Evolutionary conservation across 2,329 filamentous ascomycete species (phyloP), one percentile per base, ranked within the genome.

Genomic region (Domatiomyces catenatus): DNA sequence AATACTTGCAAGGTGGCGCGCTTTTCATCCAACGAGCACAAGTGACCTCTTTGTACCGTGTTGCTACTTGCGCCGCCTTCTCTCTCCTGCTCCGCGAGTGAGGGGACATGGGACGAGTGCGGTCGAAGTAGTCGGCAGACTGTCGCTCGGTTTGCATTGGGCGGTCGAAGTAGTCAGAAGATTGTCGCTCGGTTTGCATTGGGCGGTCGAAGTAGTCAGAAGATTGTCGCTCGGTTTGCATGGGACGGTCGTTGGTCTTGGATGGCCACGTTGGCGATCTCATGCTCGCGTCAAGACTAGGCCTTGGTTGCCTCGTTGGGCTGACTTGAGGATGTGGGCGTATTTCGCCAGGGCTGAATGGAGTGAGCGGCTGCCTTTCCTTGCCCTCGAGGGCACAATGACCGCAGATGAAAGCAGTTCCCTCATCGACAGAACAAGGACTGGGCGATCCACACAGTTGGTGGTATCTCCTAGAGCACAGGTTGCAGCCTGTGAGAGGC

Each of bases 31-130:
- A 56, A 8, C 39, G 48, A 19, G 50, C 51, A 46, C 55, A 57
- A 17, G 55, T 55, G 18, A 58, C 51, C 15, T 50, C 28, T 44
- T 58, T 57, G 47, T 58, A 58, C 15, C 44, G 22, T 26, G 5
- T 48, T 18, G 47, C 50, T 26, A 50, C 42, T 12, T 36, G 24
- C 5, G 48, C 44, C 19, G 18, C 22, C 18, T 45, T n/a, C 10
- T 5, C 32, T 39, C 32, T 39, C 8, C 32, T 39, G 2, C 5
- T 15, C 32, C 15, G 32, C 32, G 32, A 39, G 10, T 2, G 32
- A 39, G 32, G 15, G 10, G 32, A 39, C 15, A 15, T 8, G 15
- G 10, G 10, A 15, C 15, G 32, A 39, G 32, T 15, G 10, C 5
- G 10, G 32, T 39, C 32, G 12, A 39, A 15, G 3, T 15, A 15